These are phyloP conservation scores for Fonsecaea pedrosoi DNA, from an alignment of 2,329 filamentous ascomycete genomes.

Conservation along the genomic window DNA sequence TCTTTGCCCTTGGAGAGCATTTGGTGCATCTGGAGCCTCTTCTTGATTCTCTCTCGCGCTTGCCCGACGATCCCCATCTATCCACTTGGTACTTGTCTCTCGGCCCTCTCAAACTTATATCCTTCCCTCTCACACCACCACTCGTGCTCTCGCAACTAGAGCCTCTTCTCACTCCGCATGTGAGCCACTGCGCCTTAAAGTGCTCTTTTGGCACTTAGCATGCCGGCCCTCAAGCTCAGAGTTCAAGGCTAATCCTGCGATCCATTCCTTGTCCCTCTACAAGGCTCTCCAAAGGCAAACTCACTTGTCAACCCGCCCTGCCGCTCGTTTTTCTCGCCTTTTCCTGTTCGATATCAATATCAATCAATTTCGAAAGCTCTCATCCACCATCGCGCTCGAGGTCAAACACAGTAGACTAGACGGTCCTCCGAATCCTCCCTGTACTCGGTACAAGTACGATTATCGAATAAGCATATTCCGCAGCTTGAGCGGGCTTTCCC, in stretches of 20 bases:
- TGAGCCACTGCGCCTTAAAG: constrained; percentile 26
- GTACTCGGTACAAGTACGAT: not conserved
- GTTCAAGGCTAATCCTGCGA: constrained; percentile 24
- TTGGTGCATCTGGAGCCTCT: constrained; percentile 17
- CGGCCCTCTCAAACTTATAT: constrained; percentile 33
- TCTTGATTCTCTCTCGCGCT: constrained; percentile 28
- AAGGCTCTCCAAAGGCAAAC: constrained; percentile 29
- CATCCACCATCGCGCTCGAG: not conserved
- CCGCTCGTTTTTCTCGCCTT: constrained; percentile 32
- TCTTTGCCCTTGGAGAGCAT: constrained; percentile 9
- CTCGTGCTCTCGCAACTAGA: constrained; percentile 2
- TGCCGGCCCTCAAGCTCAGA: constrained; percentile 2
- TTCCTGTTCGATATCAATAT: constrained; percentile 16
- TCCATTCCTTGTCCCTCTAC: constrained; percentile 15
- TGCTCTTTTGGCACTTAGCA: constrained; percentile 35
- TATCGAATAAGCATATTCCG: constrained; percentile 11
- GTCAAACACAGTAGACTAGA: not conserved
- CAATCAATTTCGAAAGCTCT: constrained; percentile 8
- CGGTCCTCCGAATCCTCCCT: constrained; percentile 1
- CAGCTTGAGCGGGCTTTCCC: constrained; percentile 6
- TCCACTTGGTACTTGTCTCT: constrained; percentile 13
- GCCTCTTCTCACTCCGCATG: constrained; percentile 28
- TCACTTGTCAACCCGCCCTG: constrained; percentile 17
- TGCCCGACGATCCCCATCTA: constrained; percentile 23
- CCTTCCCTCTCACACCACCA: constrained; percentile 38